Evolutionary conservation across 2,329 filamentous ascomycete species (phyloP).

Genomic region (Epichloe sylvatica): DNA sequence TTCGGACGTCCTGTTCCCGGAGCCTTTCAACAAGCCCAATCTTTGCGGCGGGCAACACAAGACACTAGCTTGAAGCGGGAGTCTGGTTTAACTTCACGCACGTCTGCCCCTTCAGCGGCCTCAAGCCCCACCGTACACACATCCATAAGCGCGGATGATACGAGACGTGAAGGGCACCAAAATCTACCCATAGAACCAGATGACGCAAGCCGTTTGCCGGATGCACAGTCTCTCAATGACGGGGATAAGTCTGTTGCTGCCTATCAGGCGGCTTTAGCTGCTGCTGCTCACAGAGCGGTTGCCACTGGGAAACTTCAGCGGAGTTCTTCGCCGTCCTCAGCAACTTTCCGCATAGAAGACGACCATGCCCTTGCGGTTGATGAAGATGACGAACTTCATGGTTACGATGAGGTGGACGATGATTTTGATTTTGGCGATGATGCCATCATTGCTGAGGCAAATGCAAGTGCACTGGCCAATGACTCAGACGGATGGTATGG

Average conservation of each 20-base stretch:
- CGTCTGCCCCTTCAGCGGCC: conserved; percentile 29
- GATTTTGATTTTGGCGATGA: conserved; percentile 68
- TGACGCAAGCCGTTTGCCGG: not conserved
- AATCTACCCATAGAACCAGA: not conserved
- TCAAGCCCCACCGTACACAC: conserved; percentile 40
- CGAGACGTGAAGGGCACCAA: not conserved
- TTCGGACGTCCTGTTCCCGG: conserved; percentile 48
- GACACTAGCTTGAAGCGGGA: conserved; percentile 24
- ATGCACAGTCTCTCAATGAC: conserved; percentile 4
- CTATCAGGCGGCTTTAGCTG: conserved; percentile 74
- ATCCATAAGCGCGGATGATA: conserved; percentile 26
- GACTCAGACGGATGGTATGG: conserved; percentile 93
- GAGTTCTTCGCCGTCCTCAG: conserved; percentile 29
- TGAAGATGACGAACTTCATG: conserved; percentile 22
- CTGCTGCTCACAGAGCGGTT: conserved; percentile 64
- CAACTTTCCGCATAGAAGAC: conserved; percentile 4
- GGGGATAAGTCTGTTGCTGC: conserved; percentile 32
- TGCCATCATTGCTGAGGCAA: conserved; percentile 84
- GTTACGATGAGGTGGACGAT: conserved; percentile 46
- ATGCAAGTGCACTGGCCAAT: conserved; percentile 81
- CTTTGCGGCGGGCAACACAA: conserved; percentile 24
- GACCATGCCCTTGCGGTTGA: conserved; percentile 2
- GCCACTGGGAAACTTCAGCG: conserved; percentile 63
- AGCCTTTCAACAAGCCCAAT: conserved; percentile 40
- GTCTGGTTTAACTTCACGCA: conserved; percentile 31